Evolutionary conservation across 2,329 filamentous ascomycete genomes (phyloP), one percentile per base, ranked within the genome.

Genomic region (Xylariaceae sp.): DNA sequence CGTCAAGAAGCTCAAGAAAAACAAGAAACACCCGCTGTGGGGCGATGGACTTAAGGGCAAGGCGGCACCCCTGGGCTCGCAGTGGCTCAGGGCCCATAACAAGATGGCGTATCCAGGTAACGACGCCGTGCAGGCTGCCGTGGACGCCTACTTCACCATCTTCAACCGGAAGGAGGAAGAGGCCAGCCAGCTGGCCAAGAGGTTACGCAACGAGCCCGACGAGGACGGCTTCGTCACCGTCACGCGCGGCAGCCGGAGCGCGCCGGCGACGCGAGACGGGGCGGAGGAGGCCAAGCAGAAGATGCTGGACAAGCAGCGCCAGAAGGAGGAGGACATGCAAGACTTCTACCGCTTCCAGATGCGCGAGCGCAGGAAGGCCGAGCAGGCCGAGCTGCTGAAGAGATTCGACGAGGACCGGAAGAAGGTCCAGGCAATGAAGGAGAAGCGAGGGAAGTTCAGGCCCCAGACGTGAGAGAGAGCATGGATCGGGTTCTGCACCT

Each of bases 141-240:
- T 94, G 16, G 88, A 95, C 52, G 77, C 80, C 22, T 96, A 88
- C 66, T 94, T 96, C 71, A 72, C 75, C 15, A 68, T 78, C n/a
- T 96, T 88, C 64, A 83, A 70, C 63, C 74, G 53, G 63, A 85
- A 68, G 63, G 83, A 73, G 68, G 77, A 58, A 61, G 80, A 68
- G 59, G 80, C 67, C 47, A 71, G 52, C 44, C 79, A 65, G 62
- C 70, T 67, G 53, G 82, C 63, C 54, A 78, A 75, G 61, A 65
- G 73, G 35, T 65, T 81, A 40, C 77, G 85, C 40, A 81, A 83
- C 46, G 80, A 87, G 50, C 87, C 90, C 0, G 92, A 98, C 57
- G 89, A 87, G 52, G 92, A 98, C 58, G 92, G 92, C 2, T 98
- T 98, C 56, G 74, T 96, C 31, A 96, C 89, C 3, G 92, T 98